These are phyloP conservation scores for Cladosporium sp. DNA, from an alignment of 2,329 filamentous ascomycete genomes.

Conservation along the genomic window DNA sequence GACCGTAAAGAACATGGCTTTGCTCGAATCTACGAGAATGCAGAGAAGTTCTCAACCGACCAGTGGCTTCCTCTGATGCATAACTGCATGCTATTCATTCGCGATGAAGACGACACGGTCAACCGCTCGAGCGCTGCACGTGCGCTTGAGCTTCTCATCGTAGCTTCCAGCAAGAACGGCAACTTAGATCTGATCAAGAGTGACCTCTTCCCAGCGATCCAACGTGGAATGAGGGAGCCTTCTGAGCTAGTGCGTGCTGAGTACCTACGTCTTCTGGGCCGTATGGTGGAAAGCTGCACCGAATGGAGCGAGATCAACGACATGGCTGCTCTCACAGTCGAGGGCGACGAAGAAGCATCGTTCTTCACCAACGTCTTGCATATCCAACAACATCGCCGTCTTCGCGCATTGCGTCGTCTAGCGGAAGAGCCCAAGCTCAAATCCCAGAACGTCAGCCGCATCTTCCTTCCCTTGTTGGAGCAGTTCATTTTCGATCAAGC, in stretches of 20 bases:
- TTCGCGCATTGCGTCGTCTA: slow-evolving; percentile 78
- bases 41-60: slow-evolving; percentile 63
- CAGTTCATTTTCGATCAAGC: slow-evolving; percentile 87
- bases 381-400: slow-evolving; percentile 81
- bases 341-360: slow-evolving; percentile 73
- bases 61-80: slow-evolving; percentile 88
- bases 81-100: slow-evolving; percentile 86
- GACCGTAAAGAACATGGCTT: slow-evolving; percentile 78
- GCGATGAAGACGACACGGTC: slow-evolving; percentile 82
- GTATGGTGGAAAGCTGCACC: slow-evolving; percentile 70
- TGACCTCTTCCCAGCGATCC: slow-evolving; percentile 37
- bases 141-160: slow-evolving; percentile 73
- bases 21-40: slow-evolving; percentile 64
- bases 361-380: slow-evolving; percentile 94
- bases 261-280: slow-evolving; percentile 75
- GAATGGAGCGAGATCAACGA: slow-evolving; percentile 71
- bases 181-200: slow-evolving; percentile 54
- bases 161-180: slow-evolving; percentile 42
- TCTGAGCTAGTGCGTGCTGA: slow-evolving; percentile 86
- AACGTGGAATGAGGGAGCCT: slow-evolving; percentile 57
- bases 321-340: slow-evolving; percentile 68
- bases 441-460: slow-evolving; percentile 76
- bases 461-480: slow-evolving; percentile 88
- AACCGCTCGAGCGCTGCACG: slow-evolving; percentile 82
- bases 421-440: slow-evolving; percentile 69